Conservation (phyloP, 495 filamentous ascomycete species). For the Talaromyces wortmannii region DNA sequence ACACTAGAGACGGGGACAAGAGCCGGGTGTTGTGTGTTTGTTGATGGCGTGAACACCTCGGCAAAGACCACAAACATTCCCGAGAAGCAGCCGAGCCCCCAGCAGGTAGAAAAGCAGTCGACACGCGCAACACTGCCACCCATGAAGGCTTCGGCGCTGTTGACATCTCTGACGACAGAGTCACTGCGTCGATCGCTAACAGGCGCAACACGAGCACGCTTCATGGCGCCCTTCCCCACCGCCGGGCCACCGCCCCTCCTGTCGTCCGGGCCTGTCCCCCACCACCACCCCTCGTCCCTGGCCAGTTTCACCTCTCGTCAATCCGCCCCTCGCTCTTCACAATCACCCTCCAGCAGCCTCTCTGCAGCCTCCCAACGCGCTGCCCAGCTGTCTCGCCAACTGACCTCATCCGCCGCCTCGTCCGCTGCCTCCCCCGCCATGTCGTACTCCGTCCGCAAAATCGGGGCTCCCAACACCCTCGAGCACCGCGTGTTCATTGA, state of each 20-base stretch:
- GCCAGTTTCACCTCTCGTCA: background rate
- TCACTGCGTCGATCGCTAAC: background rate
- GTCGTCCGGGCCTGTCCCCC: slow-evolving; percentile 5
- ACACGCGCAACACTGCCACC: too few species aligned
- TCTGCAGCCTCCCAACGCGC: slow-evolving; percentile 25
- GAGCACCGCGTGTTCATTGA: slow-evolving; percentile 97
- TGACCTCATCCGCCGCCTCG: slow-evolving; percentile 30
- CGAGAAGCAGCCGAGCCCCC: too few species aligned
- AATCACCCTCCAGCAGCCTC: background rate
- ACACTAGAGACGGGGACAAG: too few species aligned
- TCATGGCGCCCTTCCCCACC: background rate
- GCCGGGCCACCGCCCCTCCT: slow-evolving; percentile 10
- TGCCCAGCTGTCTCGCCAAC: slow-evolving; percentile 50
- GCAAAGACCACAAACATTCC: too few species aligned
- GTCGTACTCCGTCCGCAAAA: slow-evolving; percentile 68
- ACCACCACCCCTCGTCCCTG: slow-evolving; percentile 2
- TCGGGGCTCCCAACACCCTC: slow-evolving; percentile 83
- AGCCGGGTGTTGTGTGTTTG: too few species aligned
- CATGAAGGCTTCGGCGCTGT: background rate
- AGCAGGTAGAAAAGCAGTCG: too few species aligned
- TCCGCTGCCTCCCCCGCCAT: slow-evolving; percentile 18
- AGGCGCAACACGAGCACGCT: too few species aligned
- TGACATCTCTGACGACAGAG: background rate
- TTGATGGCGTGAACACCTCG: too few species aligned
- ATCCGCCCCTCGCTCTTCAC: slow-evolving; percentile 7